Percentiles rank a stretch among this genome's conserved stretches.
These are phyloP conservation scores for Barnettozyma siamensis DNA, from an alignment of 805 yeast species.

Conservation along the genomic window DNA sequence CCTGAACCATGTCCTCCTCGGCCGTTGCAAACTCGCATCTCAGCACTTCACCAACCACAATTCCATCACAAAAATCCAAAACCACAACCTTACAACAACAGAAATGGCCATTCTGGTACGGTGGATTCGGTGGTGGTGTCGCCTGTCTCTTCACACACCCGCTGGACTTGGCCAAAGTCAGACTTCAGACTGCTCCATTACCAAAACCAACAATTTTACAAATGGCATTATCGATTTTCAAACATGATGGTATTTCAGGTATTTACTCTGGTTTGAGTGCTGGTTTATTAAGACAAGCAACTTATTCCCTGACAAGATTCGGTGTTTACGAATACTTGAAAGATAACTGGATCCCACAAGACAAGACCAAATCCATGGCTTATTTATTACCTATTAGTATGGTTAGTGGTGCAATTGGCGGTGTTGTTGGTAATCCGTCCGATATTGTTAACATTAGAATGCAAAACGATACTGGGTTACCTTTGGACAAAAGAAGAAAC, in stretches of 20 bases:
- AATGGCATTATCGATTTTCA: slow-evolving; percentile 55
- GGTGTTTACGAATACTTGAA: slow-evolving; percentile 81
- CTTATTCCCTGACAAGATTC: slow-evolving; percentile 81
- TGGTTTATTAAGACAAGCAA: slow-evolving; percentile 76
- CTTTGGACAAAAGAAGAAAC: slow-evolving; percentile 58
- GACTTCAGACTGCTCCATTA: slow-evolving; percentile 69
- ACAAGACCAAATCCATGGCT: slow-evolving; percentile 47
- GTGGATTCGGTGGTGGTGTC: slow-evolving; percentile 63
- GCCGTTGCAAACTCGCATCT: neutral
- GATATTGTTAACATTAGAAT: slow-evolving; percentile 84
- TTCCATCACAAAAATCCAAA: slow-evolving; percentile 2
- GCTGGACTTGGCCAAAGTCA: slow-evolving; percentile 78
- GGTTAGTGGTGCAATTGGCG: slow-evolving; percentile 83
- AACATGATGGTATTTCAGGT: slow-evolving; percentile 60
- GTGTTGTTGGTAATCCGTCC: slow-evolving; percentile 81
- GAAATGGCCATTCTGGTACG: slow-evolving; percentile 52
- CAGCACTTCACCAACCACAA: slow-evolving; percentile 1
- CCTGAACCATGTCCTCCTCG: neutral
- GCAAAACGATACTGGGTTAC: slow-evolving; percentile 81
- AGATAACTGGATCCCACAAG: slow-evolving; percentile 40
- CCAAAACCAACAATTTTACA: slow-evolving; percentile 60
- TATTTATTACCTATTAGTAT: slow-evolving; percentile 71
- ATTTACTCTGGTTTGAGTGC: slow-evolving; percentile 83
- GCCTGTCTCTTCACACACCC: slow-evolving; percentile 76
- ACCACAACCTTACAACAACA: slow-evolving; percentile 9